These are phyloP conservation scores for Kurtzmaniella quercitrusa DNA, from an alignment of 1,139 yeast genomes.

Conservation along the genomic window DNA sequence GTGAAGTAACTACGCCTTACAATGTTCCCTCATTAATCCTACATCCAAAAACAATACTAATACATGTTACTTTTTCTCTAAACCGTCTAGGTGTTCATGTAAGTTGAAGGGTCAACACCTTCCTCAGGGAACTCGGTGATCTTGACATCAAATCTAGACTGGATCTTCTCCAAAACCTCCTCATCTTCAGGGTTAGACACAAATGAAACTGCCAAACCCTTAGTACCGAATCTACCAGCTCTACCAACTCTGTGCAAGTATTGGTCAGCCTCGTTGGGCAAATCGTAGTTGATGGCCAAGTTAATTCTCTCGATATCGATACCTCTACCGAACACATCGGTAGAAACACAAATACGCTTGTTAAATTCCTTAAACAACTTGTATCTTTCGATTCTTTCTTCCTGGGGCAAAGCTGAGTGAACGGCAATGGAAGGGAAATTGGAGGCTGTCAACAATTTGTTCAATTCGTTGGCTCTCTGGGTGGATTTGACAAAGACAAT, in stretches of 20 bases:
- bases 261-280: conserved; percentile 91
- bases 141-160: conserved; percentile 96
- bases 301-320: conserved; percentile 98
- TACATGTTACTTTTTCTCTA: not conserved
- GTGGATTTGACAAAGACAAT: conserved; percentile 94
- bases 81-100: conserved; percentile 77
- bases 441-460: conserved; percentile 84
- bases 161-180: conserved; percentile 87
- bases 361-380: conserved; percentile 96
- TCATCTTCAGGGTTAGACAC: conserved; percentile 85
- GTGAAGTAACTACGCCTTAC: no score
- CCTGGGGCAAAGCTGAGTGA: conserved; percentile 94
- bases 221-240: conserved; percentile 99
- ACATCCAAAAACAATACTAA: not conserved
- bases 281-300: conserved; percentile 94
- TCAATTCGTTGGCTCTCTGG: conserved; percentile 87
- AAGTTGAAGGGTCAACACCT: conserved; percentile 96
- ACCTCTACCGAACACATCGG: conserved; percentile 99
- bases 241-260: conserved; percentile 99
- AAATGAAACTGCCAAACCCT: conserved; percentile 93
- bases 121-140: conserved; percentile 94
- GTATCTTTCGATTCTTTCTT: conserved; percentile 96
- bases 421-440: conserved; percentile 98
- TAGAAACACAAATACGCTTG: conserved; percentile 97
- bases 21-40: not conserved